These are phyloP conservation scores for Coprinopsis cinerea DNA, from an alignment of 768 basidiomycete genomes.

Conservation along the genomic window DNA sequence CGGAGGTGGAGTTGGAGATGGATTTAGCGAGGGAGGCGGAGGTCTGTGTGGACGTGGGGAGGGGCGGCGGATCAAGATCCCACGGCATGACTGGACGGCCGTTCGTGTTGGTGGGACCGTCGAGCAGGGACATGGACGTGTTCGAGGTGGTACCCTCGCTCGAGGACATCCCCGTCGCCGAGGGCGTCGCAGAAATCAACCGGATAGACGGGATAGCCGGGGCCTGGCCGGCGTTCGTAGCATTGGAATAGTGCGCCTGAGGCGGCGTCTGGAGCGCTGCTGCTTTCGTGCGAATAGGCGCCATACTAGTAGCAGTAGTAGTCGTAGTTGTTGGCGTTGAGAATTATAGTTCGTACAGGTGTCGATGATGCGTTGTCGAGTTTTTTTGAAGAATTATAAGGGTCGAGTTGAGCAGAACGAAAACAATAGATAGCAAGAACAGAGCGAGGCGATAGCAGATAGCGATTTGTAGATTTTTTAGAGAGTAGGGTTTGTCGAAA, in stretches of 20 bases:
- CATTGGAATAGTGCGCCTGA: not conserved
- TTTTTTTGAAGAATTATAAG: too few relatives aligned
- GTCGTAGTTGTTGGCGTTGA: not conserved
- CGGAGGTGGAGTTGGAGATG: not conserved
- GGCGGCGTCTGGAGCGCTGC: not conserved
- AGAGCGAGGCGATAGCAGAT: too few relatives aligned
- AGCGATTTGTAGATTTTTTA: too few relatives aligned
- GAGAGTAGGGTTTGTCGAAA: too few relatives aligned
- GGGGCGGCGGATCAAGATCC: conserved; percentile 27
- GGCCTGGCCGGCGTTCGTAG: not conserved
- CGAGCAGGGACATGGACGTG: conserved; percentile 15
- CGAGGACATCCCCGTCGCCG: conserved; percentile 37
- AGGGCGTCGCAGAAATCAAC: conserved; percentile 64
- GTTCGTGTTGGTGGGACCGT: conserved; percentile 29
- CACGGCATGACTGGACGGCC: conserved; percentile 6
- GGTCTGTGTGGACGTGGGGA: conserved; percentile 27
- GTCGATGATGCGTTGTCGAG: too few relatives aligned
- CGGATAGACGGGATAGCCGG: conserved; percentile 54
- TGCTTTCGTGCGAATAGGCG: not conserved
- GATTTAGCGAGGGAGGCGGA: conserved; percentile 12
- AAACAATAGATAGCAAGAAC: too few relatives aligned
- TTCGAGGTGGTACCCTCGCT: conserved; percentile 24
- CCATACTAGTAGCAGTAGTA: not conserved
- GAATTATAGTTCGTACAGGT: not conserved
- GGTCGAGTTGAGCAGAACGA: too few relatives aligned